These are phyloP conservation scores for Macroventuria anomochaeta DNA, from an alignment of 2,329 filamentous ascomycete genomes.

Conservation along the genomic window DNA sequence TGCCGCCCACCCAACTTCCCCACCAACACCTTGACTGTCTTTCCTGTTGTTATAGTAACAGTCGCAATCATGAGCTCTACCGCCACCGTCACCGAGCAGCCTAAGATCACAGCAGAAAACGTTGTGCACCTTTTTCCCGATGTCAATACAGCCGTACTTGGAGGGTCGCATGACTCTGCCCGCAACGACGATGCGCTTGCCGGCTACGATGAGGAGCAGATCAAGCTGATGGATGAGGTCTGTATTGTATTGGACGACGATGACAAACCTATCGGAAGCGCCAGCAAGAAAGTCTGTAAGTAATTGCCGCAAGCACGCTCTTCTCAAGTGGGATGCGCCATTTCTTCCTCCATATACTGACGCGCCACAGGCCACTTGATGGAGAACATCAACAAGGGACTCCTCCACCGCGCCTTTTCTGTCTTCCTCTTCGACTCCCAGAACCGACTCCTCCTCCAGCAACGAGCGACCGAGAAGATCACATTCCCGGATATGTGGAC, in stretches of 20 bases:
- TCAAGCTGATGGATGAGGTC: constrained; percentile 96
- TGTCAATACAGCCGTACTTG: constrained; percentile 67
- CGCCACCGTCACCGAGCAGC: constrained; percentile 47
- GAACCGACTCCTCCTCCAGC: constrained; percentile 91
- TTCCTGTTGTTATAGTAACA: neutral
- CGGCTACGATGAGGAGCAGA: constrained; percentile 97
- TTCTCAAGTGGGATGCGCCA: constrained; percentile 14
- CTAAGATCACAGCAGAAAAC: constrained; percentile 81
- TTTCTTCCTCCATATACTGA: constrained; percentile 20
- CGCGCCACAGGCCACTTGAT: constrained; percentile 81
- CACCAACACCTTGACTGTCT: constrained; percentile 12
- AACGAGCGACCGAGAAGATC: constrained; percentile 95
- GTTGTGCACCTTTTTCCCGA: constrained; percentile 91
- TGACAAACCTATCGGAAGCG: constrained; percentile 90
- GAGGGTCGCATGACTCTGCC: constrained; percentile 65
- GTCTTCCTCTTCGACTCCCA: constrained; percentile 96
- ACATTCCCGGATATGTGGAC: constrained; percentile 99
- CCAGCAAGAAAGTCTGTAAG: constrained; percentile 96
- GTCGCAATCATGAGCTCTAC: constrained; percentile 43
- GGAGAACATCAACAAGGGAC: constrained; percentile 96
- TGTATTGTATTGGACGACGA: constrained; percentile 96
- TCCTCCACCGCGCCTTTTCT: constrained; percentile 96
- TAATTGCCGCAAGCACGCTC: constrained; percentile 30
- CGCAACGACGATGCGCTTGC: constrained; percentile 72
- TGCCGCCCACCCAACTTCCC: constrained; percentile 12